Base-by-base conservation (phyloP, 768 basidiomycete species). In the Suillus cothurnatus region DNA sequence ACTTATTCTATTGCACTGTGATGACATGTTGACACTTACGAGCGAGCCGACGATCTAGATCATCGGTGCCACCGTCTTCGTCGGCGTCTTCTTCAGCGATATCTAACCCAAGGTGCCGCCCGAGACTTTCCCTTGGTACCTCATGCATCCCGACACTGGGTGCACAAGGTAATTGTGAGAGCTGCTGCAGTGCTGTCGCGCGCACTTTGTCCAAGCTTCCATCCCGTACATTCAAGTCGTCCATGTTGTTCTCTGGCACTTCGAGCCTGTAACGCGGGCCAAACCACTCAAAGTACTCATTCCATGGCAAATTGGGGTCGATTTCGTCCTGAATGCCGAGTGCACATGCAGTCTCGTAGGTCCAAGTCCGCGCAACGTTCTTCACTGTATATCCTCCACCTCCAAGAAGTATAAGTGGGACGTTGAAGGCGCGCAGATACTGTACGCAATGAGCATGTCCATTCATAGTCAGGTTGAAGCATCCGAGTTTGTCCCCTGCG, bases 301-400 rank as follows among this genome's bases (percentile, higher is more conserved):
- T 93, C 87, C 88, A 94, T 2, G 92, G 93, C 64, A 95, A 77
- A 69, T 92, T 90, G 23, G 84, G 83, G 72, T 94, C 89, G 62
- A 93, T 89, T 15, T 85, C 84, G 49, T 92, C 81, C 72, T 95
- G 91, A 53, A 92, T 84, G 2, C 94, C 96, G n/a, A 95, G 85
- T 26, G 94, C 93, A 71, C 96, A 92, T 1, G 95, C 97, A 0
- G 97, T 99, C 77, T 99, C 97, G 80, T 93, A 97, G 36, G 95
- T 90, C 97, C 97, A 99, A 41, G 91, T 88, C 53, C 94, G 85
- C 7, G 94, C 94, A 23, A 98, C 95, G 72, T 99, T 99, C 77
- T 96, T 94, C 50, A 97, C 91, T 0, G 97, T 99, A 77, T 99
- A 99, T 3, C 97, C 97, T 19, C 97, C 97, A 2, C 97, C 97